These are phyloP conservation scores for Pythium brachiatum DNA, from an alignment of 352 stramenopile genomes.

Conservation along the genomic window DNA sequence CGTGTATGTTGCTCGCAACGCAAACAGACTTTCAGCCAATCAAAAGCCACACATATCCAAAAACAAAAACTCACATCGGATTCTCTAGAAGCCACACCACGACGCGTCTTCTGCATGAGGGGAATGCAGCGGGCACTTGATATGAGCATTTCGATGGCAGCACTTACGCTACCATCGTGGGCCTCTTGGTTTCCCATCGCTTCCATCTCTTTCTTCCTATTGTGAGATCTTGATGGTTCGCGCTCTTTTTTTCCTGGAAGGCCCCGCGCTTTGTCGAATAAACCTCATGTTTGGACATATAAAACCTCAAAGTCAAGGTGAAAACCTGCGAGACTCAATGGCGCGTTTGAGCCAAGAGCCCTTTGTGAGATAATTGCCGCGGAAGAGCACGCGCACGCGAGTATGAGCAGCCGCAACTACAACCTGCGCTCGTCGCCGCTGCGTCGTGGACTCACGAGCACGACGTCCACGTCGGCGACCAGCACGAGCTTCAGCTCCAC, in stretches of 20 bases:
- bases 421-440: constrained; percentile 31
- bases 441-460: constrained; percentile 14
- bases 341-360: constrained; percentile 8
- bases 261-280: constrained; percentile 12
- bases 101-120: neutral
- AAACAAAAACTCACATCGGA: too few relatives aligned
- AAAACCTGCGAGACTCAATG: constrained; percentile 3
- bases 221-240: neutral
- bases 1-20: constrained; percentile 8
- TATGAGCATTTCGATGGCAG: too few relatives aligned
- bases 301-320: constrained; percentile 20
- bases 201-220: too few relatives aligned
- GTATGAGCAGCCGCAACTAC: constrained; percentile 29
- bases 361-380: constrained; percentile 11
- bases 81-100: too few relatives aligned
- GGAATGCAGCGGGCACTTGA: too few relatives aligned
- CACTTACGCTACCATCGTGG: too few relatives aligned
- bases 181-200: too few relatives aligned
- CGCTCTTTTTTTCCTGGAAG: neutral
- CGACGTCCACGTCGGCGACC: constrained; percentile 5
- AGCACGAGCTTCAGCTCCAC: constrained; percentile 17
- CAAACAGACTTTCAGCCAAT: constrained; percentile 16
- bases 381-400: constrained; percentile 6
- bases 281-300: constrained; percentile 5
- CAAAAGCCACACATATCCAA: neutral